Base-by-base conservation (phyloP, 257 asterid genomes). In the Agastache rugosa region DNA sequence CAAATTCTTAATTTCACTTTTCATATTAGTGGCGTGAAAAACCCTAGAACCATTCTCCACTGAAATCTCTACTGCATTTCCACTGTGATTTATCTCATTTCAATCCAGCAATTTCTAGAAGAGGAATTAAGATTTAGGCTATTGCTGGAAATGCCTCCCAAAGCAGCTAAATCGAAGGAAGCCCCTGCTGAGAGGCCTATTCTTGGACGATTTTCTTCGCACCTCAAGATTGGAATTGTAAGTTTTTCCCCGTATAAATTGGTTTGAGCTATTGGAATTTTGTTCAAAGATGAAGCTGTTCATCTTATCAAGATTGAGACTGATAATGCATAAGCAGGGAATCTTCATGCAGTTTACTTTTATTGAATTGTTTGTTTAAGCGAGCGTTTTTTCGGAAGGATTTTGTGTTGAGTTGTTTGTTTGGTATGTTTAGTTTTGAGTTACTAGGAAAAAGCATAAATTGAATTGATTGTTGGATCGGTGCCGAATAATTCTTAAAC, bases 151-250 rank as follows among this genome's bases (percentile, higher is more conserved):
- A 94, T 94, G 99, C 97, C 99, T 83, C 99, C 99, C 1, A 94
- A 92, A 87, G 93, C 96, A 73, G 84, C 90, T 37, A 93, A 93
- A 83, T 80, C 90, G 27, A 94, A 94, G 88, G 99, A 94, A 67
- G 96, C 78, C 45, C 93, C 93, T 1, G 87, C 82, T 1, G 99
- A 94, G 77, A 86, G 93, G 86, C 90, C 97, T 5, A 94, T 92
- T 63, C 91, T 94, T 20, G 97, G 99, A 68, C 95, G 97, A 23
- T 94, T 94, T 84, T 94, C 99, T 29, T 94, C 99, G 54, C 97
- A 94, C 67, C 94, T 94, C 75, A 94, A 94, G 78, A 90, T 94
- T 62, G 99, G 99, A 87, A 94, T 94, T 47, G 99, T 94, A 79
- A 83, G 90, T 63, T 64, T 65, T 34, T 4, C 27, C 55, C 42